Evolutionary conservation across 192 early-diverging fungal genomes (phyloP), one percentile per base, ranked within the genome.

Genomic region (Mycoemilia scoparia): DNA sequence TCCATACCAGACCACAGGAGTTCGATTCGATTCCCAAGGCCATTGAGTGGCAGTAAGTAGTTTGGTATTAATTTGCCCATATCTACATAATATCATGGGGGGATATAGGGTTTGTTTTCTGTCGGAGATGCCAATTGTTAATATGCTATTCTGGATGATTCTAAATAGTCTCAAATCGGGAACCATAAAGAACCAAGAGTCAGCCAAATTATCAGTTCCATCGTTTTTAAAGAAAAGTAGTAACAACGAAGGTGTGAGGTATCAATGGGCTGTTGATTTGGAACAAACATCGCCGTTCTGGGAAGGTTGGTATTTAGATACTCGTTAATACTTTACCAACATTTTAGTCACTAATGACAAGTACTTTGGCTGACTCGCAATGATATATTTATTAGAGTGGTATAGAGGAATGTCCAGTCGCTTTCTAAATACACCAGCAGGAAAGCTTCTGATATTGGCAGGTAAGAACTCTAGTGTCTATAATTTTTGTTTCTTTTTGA

Each of bases 161-260:
- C n/a, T n/a, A n/a, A n/a, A n/a, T n/a, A n/a, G n/a, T n/a, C 46
- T 77, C 18, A 69, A 70, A 19, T 68, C 75, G 0, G 60, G 57
- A 2, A 67, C 70, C 4, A 69, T 86, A 14, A 61, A 59, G 17
- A 82, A 74, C 46, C 19, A 51, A 1, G 60, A 70, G 32, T 80
- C 82, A 2, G 73, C 80, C n/a, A 53, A 60, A 27, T 49, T 86
- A 2, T 79, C 82, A 0, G 66, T 74, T 20, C 78, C 80, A 11
- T 69, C 76, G n/a, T 41, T 80, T 6, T 33, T 82, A 2, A 40
- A 38, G 3, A 36, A 46, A 7, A 25, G 25, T 3, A 38, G 32
- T 5, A 40, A 54, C 5, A 27, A 20, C 0, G 43, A 43, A 11
- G 38, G 26, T 5, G 47, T 36, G 16, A 41, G 30, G 10, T 66